Evolutionary conservation across 257 asterid genomes (phyloP), one percentile per base, ranked within the genome.

Genomic region (Solanum piurae): DNA sequence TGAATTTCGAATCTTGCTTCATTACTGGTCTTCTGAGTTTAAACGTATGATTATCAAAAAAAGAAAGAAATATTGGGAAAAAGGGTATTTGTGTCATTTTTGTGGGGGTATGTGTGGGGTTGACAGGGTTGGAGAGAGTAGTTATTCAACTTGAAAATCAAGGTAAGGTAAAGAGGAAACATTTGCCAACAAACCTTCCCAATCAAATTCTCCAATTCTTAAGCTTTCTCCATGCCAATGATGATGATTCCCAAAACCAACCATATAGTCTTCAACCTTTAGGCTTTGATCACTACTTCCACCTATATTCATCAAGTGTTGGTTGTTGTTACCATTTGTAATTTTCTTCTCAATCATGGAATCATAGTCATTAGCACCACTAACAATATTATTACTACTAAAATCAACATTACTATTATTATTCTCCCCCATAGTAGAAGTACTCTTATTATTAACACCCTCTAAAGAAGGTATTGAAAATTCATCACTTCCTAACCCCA

Each of bases 181-280:
- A 88, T 96, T 95, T 52, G 96, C 99, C 98, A 96, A 93, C 95
- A 95, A 96, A 94, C 97, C 98, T 89, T 96, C 98, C 99, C 98
- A 96, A 91, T 94, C 98, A 88, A 94, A 90, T 93, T 96, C 98
- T 58, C 99, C 98, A 90, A 91, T 87, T 88, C 94, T 93, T 87
- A 94, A 92, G 92, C 85, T 91, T 92, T 93, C 96, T 90, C 93
- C 96, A 44, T 88, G 87, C 98, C 98, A 95, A 93, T 95, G 95
- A 93, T 95, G 72, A 93, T 93, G 90, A 94, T 92, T 91, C 40
- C 93, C 98, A 91, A 64, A 87, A 62, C 93, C 96, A 91, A 91
- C 93, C 91, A 89, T 86, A 36, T 93, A 92, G 75, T 92, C 95
- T 87, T 93, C 96, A 10, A 88, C 92, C 84, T 93, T 93, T 23